A percentile compares a stretch with the other conserved stretches of the same genome.
Evolutionary conservation across 805 yeast genomes (phyloP).

Genomic region (Candida oleophila): DNA sequence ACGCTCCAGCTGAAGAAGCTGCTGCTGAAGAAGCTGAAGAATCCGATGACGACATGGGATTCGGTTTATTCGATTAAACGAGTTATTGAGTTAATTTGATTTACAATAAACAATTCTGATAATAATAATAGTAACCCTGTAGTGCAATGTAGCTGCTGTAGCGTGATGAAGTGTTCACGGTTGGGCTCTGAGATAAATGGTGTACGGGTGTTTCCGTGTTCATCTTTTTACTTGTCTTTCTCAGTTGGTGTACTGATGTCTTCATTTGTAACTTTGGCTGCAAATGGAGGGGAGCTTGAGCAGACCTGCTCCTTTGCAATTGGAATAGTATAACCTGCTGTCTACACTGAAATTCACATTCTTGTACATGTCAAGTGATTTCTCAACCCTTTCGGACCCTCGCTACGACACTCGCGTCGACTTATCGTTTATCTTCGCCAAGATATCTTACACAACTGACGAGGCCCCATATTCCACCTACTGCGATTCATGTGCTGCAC

Average conservation of each 20-base stretch:
- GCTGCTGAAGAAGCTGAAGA: constrained; percentile 65
- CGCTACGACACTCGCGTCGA: not conserved
- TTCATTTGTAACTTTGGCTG: not conserved
- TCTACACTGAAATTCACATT: not conserved
- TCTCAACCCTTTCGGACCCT: not conserved
- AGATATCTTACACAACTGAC: constrained; percentile 4
- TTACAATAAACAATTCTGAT: not conserved
- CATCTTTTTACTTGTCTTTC: not conserved
- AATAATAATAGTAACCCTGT: too few species aligned
- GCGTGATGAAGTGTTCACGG: too few species aligned
- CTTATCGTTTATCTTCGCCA: constrained; percentile 3
- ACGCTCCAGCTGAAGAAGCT: constrained; percentile 69
- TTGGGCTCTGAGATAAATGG: too few species aligned
- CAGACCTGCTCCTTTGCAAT: not conserved
- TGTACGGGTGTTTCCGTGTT: not conserved
- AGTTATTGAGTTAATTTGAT: constrained; percentile 4
- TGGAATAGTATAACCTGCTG: not conserved
- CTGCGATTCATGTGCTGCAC: not conserved
- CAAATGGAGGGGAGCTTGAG: not conserved
- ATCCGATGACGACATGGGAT: constrained; percentile 92
- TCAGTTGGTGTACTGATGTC: not conserved
- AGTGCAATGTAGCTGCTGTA: too few species aligned
- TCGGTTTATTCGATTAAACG: constrained; percentile 96
- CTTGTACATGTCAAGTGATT: not conserved
- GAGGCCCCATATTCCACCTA: constrained; percentile 6